Conservation (phyloP, 2,329 filamentous ascomycete genomes). For the Trichoderma sp. region DNA sequence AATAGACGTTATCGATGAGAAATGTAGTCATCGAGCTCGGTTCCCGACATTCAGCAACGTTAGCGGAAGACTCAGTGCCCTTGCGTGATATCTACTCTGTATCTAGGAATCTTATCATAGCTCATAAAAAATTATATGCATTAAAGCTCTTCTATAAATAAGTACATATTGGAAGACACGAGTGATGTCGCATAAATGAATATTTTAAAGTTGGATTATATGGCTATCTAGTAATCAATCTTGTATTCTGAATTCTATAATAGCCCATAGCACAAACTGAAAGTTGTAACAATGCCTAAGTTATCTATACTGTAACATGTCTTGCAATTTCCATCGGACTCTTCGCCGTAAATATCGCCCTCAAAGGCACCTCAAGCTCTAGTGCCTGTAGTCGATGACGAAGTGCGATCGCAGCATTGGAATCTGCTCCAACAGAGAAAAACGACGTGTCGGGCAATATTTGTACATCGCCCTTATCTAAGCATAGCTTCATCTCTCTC, state of each 20-base stretch:
- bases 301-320: not conserved
- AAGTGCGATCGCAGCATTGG: not conserved
- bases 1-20: not conserved
- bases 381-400: slow-evolving; percentile 1
- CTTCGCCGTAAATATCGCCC: not conserved
- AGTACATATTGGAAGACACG: not conserved
- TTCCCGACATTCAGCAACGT: not conserved
- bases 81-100: not conserved
- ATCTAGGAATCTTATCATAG: not conserved
- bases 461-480: not conserved
- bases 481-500: not conserved
- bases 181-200: not conserved
- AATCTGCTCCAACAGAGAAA: slow-evolving; percentile 15
- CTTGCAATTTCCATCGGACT: not conserved
- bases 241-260: not conserved
- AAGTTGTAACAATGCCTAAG: not conserved
- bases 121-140: not conserved
- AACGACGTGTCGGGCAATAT: not conserved
- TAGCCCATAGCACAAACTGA: not conserved
- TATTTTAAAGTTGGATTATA: too few relatives aligned
- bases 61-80: not conserved
- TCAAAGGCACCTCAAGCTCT: not conserved
- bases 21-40: not conserved
- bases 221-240: not conserved
- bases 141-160: not conserved